These are phyloP conservation scores for Alternaria conjuncta DNA, from an alignment of 2,329 filamentous ascomycete genomes.

Conservation along the genomic window DNA sequence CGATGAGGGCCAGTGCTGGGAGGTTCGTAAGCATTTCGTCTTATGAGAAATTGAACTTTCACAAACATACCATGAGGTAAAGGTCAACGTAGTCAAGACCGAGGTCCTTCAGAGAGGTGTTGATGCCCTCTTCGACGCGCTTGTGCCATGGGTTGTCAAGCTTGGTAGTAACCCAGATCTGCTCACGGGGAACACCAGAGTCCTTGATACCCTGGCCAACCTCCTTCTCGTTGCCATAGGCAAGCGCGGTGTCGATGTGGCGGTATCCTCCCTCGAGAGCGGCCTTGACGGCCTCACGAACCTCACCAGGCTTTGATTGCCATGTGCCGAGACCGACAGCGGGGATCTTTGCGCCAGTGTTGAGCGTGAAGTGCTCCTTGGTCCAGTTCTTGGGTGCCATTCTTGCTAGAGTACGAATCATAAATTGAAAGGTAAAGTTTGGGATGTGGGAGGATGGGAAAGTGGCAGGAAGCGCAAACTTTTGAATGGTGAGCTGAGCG, in stretches of 20 bases:
- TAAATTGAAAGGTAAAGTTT: conserved; percentile 17
- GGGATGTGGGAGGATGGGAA: conserved; percentile 5
- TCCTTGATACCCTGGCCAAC: conserved; percentile 75
- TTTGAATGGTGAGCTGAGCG: conserved; percentile 7
- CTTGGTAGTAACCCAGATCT: conserved; percentile 82
- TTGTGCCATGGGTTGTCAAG: conserved; percentile 79
- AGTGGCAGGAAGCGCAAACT: conserved; percentile 3
- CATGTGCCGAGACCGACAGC: conserved; percentile 79
- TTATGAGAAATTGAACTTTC: too few relatives aligned
- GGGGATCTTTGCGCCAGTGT: conserved; percentile 75
- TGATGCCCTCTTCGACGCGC: conserved; percentile 64
- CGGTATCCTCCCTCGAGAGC: conserved; percentile 73
- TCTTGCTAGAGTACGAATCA: conserved; percentile 36
- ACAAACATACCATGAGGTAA: conserved; percentile 62
- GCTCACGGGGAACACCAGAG: conserved; percentile 67
- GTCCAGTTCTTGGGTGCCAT: conserved; percentile 46
- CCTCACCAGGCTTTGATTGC: conserved; percentile 74
- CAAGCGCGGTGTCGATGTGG: conserved; percentile 77
- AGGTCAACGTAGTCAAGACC: conserved; percentile 72
- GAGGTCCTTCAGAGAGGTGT: conserved; percentile 67
- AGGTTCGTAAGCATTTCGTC: conserved; percentile 1
- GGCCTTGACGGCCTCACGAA: conserved; percentile 72
- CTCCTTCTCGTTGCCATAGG: conserved; percentile 80
- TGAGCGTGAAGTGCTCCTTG: conserved; percentile 46
- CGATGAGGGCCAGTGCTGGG: conserved; percentile 66